Base-by-base conservation (phyloP, 23 red algal genomes). In the Chondrus crispus region DNA sequence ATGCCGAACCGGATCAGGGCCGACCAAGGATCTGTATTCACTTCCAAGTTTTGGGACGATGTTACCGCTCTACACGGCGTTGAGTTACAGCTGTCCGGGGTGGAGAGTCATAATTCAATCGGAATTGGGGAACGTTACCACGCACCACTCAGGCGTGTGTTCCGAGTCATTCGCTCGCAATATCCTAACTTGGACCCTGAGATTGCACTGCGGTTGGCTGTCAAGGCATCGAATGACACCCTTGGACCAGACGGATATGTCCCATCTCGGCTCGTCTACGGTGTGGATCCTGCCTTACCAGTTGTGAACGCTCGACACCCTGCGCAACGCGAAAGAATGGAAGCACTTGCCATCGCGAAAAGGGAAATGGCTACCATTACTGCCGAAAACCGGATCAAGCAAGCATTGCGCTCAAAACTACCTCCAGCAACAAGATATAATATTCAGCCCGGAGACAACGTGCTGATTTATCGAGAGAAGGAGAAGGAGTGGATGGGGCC, bases 21-120 rank as follows among this genome's bases (percentile, higher is more conserved):
- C 35, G 77, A 55, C 40, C 47, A 20, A 20, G 43, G 77, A 29
- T 26, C 40, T 4, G 24, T 38, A 35, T 82, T 53, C 40, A 60
- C 29, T 38, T 55, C 51, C 24, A 52, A 5, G 77, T 44, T 52
- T 60, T 53, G 43, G 43, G n/a, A 53, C 24, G 30, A 50, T 26
- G 24, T 82, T 41, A 82, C 77, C 22, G 10, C 8, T 51, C 7
- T 55, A 7, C 30, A 33, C 12, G 78, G 78, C 46, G 55, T 82
- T n/a, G 78, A 82, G 40, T 38, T 82, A 53, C 78, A 82, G 55
- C 46, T 53, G 6, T 82, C 78, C 26, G 48, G 48, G 24, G 78
- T 82, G 7, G 78, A 82, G 40, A 28, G 44, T 60, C 78, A 82
- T 82, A 82, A 82, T 62, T n/a, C 52, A 11, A 82, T 82, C 51